Evolutionary conservation across 2,329 filamentous ascomycete genomes (phyloP).

Genomic region (Rhynchosporium graminicola): DNA sequence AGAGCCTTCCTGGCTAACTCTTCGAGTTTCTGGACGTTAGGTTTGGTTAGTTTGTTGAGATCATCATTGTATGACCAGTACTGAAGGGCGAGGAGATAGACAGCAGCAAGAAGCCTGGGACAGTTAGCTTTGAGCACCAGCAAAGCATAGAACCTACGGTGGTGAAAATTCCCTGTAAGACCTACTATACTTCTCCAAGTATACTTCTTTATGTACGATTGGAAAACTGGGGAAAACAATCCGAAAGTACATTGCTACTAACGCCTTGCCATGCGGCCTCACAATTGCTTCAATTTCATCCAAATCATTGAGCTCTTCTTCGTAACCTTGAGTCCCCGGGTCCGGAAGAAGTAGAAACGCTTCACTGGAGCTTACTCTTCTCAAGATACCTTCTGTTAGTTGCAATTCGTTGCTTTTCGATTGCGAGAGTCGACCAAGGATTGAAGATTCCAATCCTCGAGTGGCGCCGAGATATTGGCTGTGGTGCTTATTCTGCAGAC

Average conservation of each 20-base stretch:
- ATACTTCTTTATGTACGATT: slow-evolving; percentile 59
- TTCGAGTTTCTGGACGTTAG: slow-evolving; percentile 44
- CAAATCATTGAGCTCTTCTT: slow-evolving; percentile 36
- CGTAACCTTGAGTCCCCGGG: slow-evolving; percentile 65
- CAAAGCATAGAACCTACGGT: slow-evolving; percentile 37
- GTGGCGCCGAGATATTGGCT: slow-evolving; percentile 80
- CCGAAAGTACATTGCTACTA: slow-evolving; percentile 40
- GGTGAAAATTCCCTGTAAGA: slow-evolving; percentile 60
- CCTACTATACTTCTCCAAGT: slow-evolving; percentile 60
- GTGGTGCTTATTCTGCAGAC: slow-evolving; percentile 73
- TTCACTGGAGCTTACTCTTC: slow-evolving; percentile 73
- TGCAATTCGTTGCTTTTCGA: slow-evolving; percentile 76
- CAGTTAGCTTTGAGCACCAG: background rate
- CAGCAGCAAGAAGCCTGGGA: slow-evolving; percentile 52
- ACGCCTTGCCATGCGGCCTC: slow-evolving; percentile 35
- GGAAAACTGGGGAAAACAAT: slow-evolving; percentile 53
- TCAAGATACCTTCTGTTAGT: slow-evolving; percentile 64
- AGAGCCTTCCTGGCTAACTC: slow-evolving; percentile 48
- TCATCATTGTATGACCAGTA: slow-evolving; percentile 61
- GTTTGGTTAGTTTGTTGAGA: slow-evolving; percentile 48
- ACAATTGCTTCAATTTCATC: slow-evolving; percentile 39
- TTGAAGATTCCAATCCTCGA: slow-evolving; percentile 74
- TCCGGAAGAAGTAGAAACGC: slow-evolving; percentile 79
- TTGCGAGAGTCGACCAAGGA: slow-evolving; percentile 77
- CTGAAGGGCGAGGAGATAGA: slow-evolving; percentile 62